These are phyloP conservation scores for Daldinia bambusicola DNA, from an alignment of 495 filamentous ascomycete genomes.

Conservation along the genomic window DNA sequence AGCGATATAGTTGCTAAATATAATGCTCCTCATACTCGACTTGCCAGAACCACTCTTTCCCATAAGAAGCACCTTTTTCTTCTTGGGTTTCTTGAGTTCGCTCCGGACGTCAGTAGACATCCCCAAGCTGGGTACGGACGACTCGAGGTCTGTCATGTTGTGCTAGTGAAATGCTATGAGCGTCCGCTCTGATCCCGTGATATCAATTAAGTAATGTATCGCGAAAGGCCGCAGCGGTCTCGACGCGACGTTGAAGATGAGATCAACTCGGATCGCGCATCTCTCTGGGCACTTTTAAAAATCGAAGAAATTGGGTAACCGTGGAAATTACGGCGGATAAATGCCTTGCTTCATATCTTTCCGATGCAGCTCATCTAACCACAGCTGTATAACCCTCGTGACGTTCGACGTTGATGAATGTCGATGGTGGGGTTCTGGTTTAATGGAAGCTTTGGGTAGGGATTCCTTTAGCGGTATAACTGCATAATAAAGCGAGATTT, in stretches of 20 bases:
- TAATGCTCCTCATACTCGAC: constrained; percentile 97
- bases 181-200: constrained; percentile 1
- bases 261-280: constrained; percentile 33
- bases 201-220: constrained; percentile 7
- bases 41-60: constrained; percentile 99
- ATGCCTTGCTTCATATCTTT: constrained; percentile 1
- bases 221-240: constrained; percentile 21
- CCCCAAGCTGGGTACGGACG: constrained; percentile 39
- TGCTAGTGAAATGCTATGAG: background rate
- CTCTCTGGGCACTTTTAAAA: constrained; percentile 1
- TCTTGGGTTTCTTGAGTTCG: constrained; percentile 67
- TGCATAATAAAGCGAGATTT: background rate
- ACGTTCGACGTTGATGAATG: background rate
- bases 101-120: constrained; percentile 42
- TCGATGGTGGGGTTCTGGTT: constrained; percentile 1
- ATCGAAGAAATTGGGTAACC: background rate
- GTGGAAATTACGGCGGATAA: background rate
- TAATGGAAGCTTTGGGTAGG: constrained; percentile 7
- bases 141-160: constrained; percentile 42
- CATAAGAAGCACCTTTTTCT: constrained; percentile 72
- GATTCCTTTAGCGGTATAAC: constrained; percentile 3
- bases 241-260: constrained; percentile 34
- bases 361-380: constrained; percentile 5
- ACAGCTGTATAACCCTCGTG: background rate
- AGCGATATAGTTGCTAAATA: constrained; percentile 97